Evolutionary conservation across 169 alveolate species (phyloP).

Genomic region (Theileria annulata): DNA sequence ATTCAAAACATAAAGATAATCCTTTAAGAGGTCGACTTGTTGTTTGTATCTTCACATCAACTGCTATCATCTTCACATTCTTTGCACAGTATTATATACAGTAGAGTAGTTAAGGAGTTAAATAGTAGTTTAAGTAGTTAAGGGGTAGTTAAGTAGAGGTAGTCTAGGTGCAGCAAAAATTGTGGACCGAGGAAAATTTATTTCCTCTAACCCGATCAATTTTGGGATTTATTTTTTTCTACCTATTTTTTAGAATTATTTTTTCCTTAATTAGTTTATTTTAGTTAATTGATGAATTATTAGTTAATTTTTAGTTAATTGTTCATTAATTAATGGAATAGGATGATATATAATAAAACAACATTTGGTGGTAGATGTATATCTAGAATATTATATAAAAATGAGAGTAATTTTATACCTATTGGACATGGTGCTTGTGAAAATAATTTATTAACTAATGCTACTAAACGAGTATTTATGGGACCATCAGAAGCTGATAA

Average conservation of each 20-base stretch:
- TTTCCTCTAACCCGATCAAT: neutral
- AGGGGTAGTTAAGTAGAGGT: too few species aligned
- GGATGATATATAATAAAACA: conserved; percentile 72
- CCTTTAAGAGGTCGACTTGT: conserved; percentile 69
- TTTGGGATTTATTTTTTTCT: too few species aligned
- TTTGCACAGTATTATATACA: conserved; percentile 65
- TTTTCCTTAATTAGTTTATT: too few species aligned
- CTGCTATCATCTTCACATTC: conserved; percentile 62
- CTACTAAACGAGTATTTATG: conserved; percentile 62
- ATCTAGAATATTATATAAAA: conserved; percentile 75
- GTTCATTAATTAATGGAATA: neutral
- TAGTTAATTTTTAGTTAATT: too few species aligned
- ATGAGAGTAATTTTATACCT: conserved; percentile 68
- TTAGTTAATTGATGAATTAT: too few species aligned
- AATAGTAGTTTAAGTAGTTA: too few species aligned
- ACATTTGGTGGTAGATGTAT: conserved; percentile 81
- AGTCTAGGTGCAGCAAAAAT: too few species aligned
- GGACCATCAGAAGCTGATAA: conserved; percentile 71
- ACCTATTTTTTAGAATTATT: too few species aligned
- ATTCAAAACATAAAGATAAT: conserved; percentile 66
- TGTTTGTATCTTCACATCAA: conserved; percentile 50
- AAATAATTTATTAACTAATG: conserved; percentile 66
- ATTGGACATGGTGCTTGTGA: conserved; percentile 85
- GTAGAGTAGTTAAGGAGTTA: neutral
- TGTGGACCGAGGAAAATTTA: too few species aligned